Evolutionary conservation across 1,139 yeast species (phyloP).

Genomic region (Hemisphaericaspora xylanilytica): DNA sequence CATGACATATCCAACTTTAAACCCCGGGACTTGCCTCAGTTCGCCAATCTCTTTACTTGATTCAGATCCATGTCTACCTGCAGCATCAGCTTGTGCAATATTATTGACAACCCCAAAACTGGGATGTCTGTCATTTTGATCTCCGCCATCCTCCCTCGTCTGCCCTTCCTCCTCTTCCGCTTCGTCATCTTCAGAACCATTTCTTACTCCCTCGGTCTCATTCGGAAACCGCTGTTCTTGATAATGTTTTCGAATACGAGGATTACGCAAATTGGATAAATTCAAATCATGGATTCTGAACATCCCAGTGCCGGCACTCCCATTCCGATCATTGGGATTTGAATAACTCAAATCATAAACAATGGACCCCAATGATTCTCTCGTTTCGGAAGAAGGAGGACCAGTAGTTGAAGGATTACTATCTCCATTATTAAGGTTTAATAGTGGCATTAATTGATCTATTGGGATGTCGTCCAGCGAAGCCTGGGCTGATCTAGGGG

Average conservation of each 20-base stretch:
- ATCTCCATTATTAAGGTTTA: constrained; percentile 24
- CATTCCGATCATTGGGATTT: constrained; percentile 19
- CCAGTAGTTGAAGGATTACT: neutral
- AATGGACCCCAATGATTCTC: constrained; percentile 30
- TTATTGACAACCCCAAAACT: constrained; percentile 26
- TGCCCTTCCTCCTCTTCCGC: constrained; percentile 14
- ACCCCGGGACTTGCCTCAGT: constrained; percentile 16
- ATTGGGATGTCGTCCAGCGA: constrained; percentile 26
- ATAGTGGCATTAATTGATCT: constrained; percentile 42
- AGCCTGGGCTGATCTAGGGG: neutral
- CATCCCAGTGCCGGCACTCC: constrained; percentile 3
- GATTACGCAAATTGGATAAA: constrained; percentile 32
- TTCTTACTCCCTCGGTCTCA: neutral
- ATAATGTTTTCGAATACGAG: constrained; percentile 36
- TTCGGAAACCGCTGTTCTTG: constrained; percentile 19
- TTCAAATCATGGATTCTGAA: constrained; percentile 17
- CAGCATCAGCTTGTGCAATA: constrained; percentile 8
- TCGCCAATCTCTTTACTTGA: neutral
- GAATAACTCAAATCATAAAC: constrained; percentile 23
- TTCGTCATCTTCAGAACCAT: neutral
- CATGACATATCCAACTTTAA: constrained; percentile 21
- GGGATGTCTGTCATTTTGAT: too few relatives aligned
- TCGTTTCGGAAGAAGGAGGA: constrained; percentile 9
- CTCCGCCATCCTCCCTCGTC: constrained; percentile 11
- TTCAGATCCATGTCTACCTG: neutral